These are phyloP conservation scores for Lachancea lanzarotensis DNA, from an alignment of 805 yeast genomes.

Conservation along the genomic window DNA sequence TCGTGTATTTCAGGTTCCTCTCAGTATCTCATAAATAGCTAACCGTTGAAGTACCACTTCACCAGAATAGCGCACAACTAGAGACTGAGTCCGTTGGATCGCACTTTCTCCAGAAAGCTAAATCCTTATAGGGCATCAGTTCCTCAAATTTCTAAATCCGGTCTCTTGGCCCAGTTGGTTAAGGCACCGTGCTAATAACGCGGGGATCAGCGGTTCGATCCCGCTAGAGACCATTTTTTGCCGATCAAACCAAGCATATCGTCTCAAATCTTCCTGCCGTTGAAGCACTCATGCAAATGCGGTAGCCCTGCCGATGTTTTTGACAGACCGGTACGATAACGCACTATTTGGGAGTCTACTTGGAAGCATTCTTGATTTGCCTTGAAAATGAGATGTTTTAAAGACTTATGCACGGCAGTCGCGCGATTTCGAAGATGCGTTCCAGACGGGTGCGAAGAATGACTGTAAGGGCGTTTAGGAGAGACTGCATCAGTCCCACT, in stretches of 20 bases:
- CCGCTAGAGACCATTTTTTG: conserved; percentile 17
- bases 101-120: background rate
- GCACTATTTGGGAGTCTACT: conserved; percentile 22
- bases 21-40: background rate
- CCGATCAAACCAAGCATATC: background rate
- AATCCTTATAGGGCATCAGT: background rate
- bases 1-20: too few species aligned
- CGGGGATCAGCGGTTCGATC: conserved; percentile 22
- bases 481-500: too few species aligned
- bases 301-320: conserved; percentile 7
- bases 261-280: background rate
- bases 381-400: conserved; percentile 23
- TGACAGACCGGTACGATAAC: conserved; percentile 24
- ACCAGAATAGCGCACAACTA: too few species aligned
- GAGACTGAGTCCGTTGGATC: too few species aligned
- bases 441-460: background rate
- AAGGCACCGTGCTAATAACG: conserved; percentile 22
- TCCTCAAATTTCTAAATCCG: background rate
- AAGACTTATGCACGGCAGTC: conserved; percentile 19
- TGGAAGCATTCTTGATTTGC: conserved; percentile 22
- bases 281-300: conserved; percentile 6
- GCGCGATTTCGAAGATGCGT: background rate
- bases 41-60: background rate
- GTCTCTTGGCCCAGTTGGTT: conserved; percentile 21
- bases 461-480: too few species aligned